A percentile compares a stretch with the other conserved stretches of the same genome.
These are phyloP conservation scores for Austroboletus niveus DNA, from an alignment of 1,284 basidiomycete species.

Conservation along the genomic window DNA sequence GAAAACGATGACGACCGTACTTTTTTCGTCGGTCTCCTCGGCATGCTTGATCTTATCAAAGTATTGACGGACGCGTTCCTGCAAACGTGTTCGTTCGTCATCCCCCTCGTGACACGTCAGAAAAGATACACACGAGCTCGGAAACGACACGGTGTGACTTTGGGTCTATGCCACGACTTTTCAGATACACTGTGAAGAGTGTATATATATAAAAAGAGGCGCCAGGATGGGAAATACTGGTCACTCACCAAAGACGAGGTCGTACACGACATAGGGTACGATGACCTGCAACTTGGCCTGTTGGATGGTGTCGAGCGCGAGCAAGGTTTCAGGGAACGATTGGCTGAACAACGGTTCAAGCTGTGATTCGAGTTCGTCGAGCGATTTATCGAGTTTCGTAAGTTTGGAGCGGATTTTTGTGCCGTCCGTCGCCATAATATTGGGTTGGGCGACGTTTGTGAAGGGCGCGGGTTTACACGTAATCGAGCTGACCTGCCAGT, in stretches of 20 bases:
- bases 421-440: constrained; percentile 49
- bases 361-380: constrained; percentile 63
- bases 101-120: neutral
- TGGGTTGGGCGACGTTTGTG: no score
- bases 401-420: constrained; percentile 55
- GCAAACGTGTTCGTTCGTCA: neutral
- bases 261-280: constrained; percentile 77
- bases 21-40: constrained; percentile 56
- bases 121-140: constrained; percentile 58
- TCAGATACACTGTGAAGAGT: constrained; percentile 63
- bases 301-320: constrained; percentile 67
- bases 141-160: constrained; percentile 70
- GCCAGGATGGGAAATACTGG: neutral
- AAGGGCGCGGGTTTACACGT: no score
- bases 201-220: neutral
- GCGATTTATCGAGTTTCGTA: constrained; percentile 48
- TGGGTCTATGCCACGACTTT: constrained; percentile 73
- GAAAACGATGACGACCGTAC: constrained; percentile 37
- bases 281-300: constrained; percentile 76
- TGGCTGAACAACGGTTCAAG: constrained; percentile 64
- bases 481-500: neutral
- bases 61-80: constrained; percentile 76
- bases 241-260: constrained; percentile 71
- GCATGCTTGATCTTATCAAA: constrained; percentile 77
- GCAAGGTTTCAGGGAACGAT: constrained; percentile 61